Evolutionary conservation across 345 rosid species (phyloP), one percentile per base, ranked within the genome.

Genomic region (Acer negundo): DNA sequence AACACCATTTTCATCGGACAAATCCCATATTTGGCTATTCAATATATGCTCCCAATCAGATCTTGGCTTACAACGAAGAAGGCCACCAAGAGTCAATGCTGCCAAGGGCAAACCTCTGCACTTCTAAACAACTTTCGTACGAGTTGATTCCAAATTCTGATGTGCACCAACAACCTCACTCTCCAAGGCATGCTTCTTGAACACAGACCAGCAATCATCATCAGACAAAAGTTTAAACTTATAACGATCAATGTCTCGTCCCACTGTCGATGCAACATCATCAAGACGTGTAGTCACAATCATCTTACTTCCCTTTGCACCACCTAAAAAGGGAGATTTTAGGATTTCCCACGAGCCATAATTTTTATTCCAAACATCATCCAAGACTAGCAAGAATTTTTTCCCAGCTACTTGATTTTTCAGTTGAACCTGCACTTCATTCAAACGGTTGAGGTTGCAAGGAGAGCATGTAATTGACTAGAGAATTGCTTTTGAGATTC

Each of bases 71-170:
- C 10, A 35, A 5, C 68, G 79, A 7, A 75, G 26, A 15, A 79
- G 62, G 46, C 78, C 74, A 24, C 82, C 82, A 28, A 79, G 74
- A 35, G 69, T 38, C 22, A 6, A 69, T 31, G 78, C 78, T 4
- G 78, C 82, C 71, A 79, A 40, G 0, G 82, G 75, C 62, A 79
- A 64, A 3, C 82, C 82, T 1, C 26, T 12, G 0, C 82, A 75
- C 38, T 59, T 80, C 6, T 51, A 59, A 35, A 63, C 67, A 1
- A 79, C 23, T 35, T 64, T 56, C 15, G 19, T 8, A 2, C 75
- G 70, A 13, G 53, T 55, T 2, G 19, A 23, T 38, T 63, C 67
- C 62, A 26, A 38, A 24, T n/a, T 47, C 19, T 22, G 53, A 20
- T 28, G 65, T 49, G 75, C 38, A 62, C 10, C 42, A 40, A 22